A percentile compares a stretch with the other conserved stretches of the same genome.
Conservation (phyloP, 2,329 filamentous ascomycete genomes). For the Cryoendolithus antarcticus region DNA sequence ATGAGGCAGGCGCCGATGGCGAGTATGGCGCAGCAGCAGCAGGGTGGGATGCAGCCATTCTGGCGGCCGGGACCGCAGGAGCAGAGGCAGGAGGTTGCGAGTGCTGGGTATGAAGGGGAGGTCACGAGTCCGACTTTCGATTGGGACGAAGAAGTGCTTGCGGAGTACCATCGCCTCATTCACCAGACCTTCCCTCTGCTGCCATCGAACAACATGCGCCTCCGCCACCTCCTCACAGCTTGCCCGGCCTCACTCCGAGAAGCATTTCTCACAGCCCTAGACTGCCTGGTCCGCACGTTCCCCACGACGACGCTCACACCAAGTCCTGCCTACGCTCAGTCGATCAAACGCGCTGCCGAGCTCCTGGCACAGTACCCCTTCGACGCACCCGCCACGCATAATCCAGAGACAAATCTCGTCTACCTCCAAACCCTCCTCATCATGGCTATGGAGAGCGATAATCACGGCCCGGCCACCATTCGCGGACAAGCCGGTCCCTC, state of each 20-base stretch:
- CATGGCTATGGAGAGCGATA: constrained; percentile 53
- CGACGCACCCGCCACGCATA: constrained; percentile 30
- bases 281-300: constrained; percentile 46
- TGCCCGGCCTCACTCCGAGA: constrained; percentile 47
- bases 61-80: constrained; percentile 18
- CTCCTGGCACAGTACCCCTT: constrained; percentile 33
- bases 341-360: constrained; percentile 30
- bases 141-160: constrained; percentile 34
- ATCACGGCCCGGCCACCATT: constrained; percentile 36
- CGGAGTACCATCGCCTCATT: constrained; percentile 48
- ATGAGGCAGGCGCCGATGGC: not conserved
- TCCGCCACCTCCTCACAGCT: constrained; percentile 44
- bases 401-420: constrained; percentile 34
- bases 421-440: constrained; percentile 57
- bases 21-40: constrained; percentile 6
- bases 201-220: constrained; percentile 42
- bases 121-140: constrained; percentile 23
- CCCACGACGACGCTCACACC: constrained; percentile 26
- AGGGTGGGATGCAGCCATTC: constrained; percentile 16
- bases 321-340: constrained; percentile 23
- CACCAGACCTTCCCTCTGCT: constrained; percentile 58
- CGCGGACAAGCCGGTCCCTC: constrained; percentile 35
- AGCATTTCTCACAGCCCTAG: constrained; percentile 53
- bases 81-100: constrained; percentile 17
- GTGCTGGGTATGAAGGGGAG: constrained; percentile 16